phyloP scores from a whole-genome alignment of 2,329 filamentous ascomycete genomes.

The Aspergillus sp. region DNA sequence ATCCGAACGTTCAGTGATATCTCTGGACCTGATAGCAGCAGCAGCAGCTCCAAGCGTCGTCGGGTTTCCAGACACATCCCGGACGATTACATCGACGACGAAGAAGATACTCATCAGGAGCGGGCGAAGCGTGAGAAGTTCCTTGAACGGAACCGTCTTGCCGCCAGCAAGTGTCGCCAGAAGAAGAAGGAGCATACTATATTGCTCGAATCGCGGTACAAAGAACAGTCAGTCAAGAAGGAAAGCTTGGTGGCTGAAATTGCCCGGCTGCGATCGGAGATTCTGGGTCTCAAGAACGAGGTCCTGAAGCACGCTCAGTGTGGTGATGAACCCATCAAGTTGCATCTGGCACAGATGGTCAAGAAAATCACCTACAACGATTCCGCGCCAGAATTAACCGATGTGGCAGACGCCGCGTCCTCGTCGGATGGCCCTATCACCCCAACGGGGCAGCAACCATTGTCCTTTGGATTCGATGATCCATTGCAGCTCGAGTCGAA shows the following conservation, averaged over 20 bases:
- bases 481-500: constrained; percentile 21
- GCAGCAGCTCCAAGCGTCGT: constrained; percentile 14
- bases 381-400: constrained; percentile 7
- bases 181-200: constrained; percentile 58
- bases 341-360: constrained; percentile 34
- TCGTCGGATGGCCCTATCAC: constrained; percentile 8
- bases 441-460: constrained; percentile 3
- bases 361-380: constrained; percentile 30
- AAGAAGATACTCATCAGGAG: constrained; percentile 21
- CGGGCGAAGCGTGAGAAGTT: constrained; percentile 46
- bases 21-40: constrained; percentile 14
- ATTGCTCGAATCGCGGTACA: constrained; percentile 41
- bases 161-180: constrained; percentile 58
- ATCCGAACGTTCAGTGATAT: constrained; percentile 6
- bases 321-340: constrained; percentile 32
- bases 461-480: constrained; percentile 32
- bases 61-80: constrained; percentile 12
- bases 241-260: constrained; percentile 27
- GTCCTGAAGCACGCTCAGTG: constrained; percentile 36
- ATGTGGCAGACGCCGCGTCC: constrained; percentile 7
- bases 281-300: constrained; percentile 36
- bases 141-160: constrained; percentile 56
- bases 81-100: constrained; percentile 12
- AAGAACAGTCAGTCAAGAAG: constrained; percentile 32
- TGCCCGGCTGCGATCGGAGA: constrained; percentile 29